Conservation (phyloP, 805 yeast genomes). For the Schwanniomyces pseudopolymorphus region DNA sequence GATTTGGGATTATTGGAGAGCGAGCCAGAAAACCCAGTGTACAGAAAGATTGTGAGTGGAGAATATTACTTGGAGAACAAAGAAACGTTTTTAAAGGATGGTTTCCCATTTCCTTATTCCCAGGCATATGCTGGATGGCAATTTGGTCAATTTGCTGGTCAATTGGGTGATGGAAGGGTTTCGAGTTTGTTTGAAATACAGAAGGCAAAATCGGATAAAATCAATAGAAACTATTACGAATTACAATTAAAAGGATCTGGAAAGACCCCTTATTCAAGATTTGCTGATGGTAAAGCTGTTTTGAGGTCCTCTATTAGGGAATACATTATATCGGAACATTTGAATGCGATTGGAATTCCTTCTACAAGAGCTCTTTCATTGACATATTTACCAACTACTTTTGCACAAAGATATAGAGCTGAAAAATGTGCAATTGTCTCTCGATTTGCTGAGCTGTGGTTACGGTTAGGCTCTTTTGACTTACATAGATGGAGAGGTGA, state of each 20-base stretch:
- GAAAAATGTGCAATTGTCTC: conserved; percentile 86
- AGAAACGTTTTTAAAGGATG: conserved; percentile 11
- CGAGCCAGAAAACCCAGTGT: conserved; percentile 43
- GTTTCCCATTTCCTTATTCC: conserved; percentile 71
- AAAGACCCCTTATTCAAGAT: conserved; percentile 84
- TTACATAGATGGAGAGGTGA: conserved; percentile 74
- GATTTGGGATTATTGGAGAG: conserved; percentile 55
- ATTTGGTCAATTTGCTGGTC: conserved; percentile 96
- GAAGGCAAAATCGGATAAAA: conserved; percentile 23
- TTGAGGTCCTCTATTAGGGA: conserved; percentile 85
- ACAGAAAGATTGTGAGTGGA: conserved; percentile 63
- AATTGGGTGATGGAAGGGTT: conserved; percentile 94
- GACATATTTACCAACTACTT: conserved; percentile 68
- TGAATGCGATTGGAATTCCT: conserved; percentile 81
- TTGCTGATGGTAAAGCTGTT: conserved; percentile 97
- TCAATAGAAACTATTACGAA: conserved; percentile 49
- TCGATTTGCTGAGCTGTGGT: conserved; percentile 83
- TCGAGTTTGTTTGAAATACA: conserved; percentile 73
- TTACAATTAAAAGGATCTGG: conserved; percentile 93
- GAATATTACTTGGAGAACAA: conserved; percentile 36
- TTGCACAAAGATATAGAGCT: conserved; percentile 67
- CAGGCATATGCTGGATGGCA: conserved; percentile 96
- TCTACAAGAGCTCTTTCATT: conserved; percentile 80
- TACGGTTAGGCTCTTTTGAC: conserved; percentile 87
- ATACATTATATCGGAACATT: conserved; percentile 78